A percentile compares a stretch with the other conserved stretches of the same genome.
Evolutionary conservation across 352 stramenopile species (phyloP).

Genomic region (Phytophthora sansomeana): DNA sequence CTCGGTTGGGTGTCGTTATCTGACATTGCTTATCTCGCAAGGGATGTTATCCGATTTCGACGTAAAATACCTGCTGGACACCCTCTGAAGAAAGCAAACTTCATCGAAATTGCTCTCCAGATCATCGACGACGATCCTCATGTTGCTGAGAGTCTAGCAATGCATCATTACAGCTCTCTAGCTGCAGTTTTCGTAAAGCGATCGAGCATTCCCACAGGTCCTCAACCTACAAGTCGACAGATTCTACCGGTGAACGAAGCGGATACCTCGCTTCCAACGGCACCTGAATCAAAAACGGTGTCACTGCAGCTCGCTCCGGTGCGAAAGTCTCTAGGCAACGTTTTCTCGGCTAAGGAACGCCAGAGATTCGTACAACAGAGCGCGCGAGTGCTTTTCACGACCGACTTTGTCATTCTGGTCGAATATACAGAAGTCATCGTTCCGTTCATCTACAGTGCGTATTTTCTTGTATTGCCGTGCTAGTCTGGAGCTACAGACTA

Average conservation of each 20-base stretch:
- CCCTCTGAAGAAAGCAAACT: conserved; percentile 3
- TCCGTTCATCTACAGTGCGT: conserved; percentile 38
- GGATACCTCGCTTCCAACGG: not conserved
- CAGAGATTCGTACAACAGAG: conserved; percentile 12
- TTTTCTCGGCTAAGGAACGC: conserved; percentile 14
- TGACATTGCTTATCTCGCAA: conserved; percentile 15
- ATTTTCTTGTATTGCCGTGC: not conserved
- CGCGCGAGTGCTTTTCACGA: conserved; percentile 34
- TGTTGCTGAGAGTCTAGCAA: not conserved
- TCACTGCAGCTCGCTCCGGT: not conserved
- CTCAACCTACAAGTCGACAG: conserved; percentile 4
- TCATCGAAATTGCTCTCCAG: conserved; percentile 21
- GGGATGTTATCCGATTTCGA: conserved; percentile 8
- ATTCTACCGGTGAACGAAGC: conserved; percentile 11
- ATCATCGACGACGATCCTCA: conserved; percentile 9
- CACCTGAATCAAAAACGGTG: not conserved
- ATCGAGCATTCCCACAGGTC: not conserved
- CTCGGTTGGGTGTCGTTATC: conserved; percentile 38
- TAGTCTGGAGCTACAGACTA: not conserved
- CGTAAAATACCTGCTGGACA: conserved; percentile 8
- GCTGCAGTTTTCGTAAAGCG: not conserved
- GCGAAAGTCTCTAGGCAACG: not conserved
- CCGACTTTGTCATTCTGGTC: conserved; percentile 39
- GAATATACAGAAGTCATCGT: conserved; percentile 47
- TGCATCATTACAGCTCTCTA: conserved; percentile 11